Evolutionary conservation across 2,329 filamentous ascomycete species (phyloP), one percentile per base, ranked within the genome.

Genomic region (Colletotrichum brevisporum): DNA sequence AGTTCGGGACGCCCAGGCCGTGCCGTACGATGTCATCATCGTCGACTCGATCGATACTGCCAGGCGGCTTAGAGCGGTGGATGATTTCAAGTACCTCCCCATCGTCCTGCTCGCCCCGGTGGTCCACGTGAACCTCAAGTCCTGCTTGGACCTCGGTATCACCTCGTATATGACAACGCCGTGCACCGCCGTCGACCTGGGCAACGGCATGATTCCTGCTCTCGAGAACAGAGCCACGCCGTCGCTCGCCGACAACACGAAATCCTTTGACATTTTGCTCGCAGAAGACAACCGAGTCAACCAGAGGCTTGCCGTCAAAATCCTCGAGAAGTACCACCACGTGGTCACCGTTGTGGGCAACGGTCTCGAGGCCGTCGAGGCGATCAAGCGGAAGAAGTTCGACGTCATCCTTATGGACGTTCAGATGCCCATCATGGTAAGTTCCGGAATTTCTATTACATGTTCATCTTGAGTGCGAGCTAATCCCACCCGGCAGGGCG

Each of bases 91-190:
- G 83, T 98, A 98, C 78, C 94, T 98, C 53, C 96, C 96, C 2
- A 95, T 99, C 73, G 95, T 99, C 51, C 89, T 98, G 70, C 83
- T 98, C 53, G 96, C 94, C 52, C 94, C 95, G 0, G 86, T 94
- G 43, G 94, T 98, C 13, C 93, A 95, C 70, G 94, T 98, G 73
- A 97, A 91, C 79, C 86, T 99, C 74, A 97, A 97, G 83, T 96
- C 94, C 3, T 96, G 95, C 67, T 84, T 98, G 69, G 96, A 98
- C 78, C 88, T 98, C 72, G 95, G 96, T 71, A 97, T 99, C 74
- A 97, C 95, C n/a, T 98, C 95, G 58, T 98, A 98, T 81, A 98
- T 98, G 94, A 98, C 96, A 2, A 97, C 94, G 16, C 96, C 96
- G 9, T 98, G 96, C 82, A 89, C 95, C 76, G 90, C 95, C 5